Evolutionary conservation across 345 rosid genomes (phyloP).

Genomic region (Kernera saxatilis): DNA sequence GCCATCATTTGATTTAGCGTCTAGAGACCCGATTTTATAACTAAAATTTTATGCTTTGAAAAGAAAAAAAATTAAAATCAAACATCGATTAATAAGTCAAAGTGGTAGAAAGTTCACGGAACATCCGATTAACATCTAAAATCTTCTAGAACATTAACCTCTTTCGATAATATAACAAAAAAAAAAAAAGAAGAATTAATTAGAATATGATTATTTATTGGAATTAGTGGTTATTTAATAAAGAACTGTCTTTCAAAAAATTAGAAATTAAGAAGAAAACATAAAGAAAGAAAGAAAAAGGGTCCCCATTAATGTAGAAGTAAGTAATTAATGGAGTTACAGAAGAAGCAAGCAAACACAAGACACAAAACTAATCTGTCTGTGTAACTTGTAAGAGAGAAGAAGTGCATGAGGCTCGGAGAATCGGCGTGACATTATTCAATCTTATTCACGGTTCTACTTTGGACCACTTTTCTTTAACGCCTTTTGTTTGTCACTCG

Average conservation of each 20-base stretch:
- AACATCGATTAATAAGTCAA: background rate
- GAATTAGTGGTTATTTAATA: background rate
- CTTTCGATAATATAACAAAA: background rate
- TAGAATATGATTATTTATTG: background rate
- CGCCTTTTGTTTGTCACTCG: conserved; percentile 36
- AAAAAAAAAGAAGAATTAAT: background rate
- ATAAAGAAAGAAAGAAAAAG: background rate
- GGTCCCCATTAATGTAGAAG: conserved; percentile 15
- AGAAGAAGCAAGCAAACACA: conserved; percentile 17
- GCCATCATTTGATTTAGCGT: background rate
- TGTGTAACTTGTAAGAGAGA: conserved; percentile 11
- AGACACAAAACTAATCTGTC: conserved; percentile 26
- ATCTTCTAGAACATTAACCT: conserved; percentile 2
- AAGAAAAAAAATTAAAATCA: background rate
- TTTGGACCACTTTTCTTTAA: conserved; percentile 38
- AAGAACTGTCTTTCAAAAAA: background rate
- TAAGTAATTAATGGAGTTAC: conserved; percentile 26
- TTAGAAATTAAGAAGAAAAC: background rate
- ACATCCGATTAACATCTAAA: background rate
- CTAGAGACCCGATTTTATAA: background rate
- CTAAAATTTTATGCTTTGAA: no score
- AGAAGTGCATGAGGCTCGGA: conserved; percentile 29
- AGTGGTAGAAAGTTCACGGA: background rate
- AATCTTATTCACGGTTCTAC: conserved; percentile 33
- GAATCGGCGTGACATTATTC: conserved; percentile 38